Percentiles rank a stretch among this genome's conserved stretches.
These are phyloP conservation scores for Trametes cingulata DNA, from an alignment of 768 basidiomycete genomes.

Conservation along the genomic window DNA sequence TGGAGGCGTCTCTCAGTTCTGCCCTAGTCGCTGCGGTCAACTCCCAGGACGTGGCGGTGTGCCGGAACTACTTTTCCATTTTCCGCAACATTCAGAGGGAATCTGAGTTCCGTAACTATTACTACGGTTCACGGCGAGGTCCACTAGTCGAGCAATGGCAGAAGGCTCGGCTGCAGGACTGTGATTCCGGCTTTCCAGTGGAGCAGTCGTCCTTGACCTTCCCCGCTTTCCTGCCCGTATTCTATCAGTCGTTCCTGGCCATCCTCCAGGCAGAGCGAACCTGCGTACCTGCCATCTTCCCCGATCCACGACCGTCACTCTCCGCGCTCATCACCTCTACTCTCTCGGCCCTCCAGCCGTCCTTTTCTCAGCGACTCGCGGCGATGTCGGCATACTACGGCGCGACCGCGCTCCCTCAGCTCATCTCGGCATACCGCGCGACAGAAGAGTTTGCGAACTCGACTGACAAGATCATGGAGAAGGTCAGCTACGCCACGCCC, in stretches of 20 bases:
- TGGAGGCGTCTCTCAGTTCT: slow-evolving; percentile 91
- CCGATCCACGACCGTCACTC: slow-evolving; percentile 75
- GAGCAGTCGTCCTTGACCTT: slow-evolving; percentile 43
- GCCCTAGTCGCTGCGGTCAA: slow-evolving; percentile 87
- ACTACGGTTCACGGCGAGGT: slow-evolving; percentile 80
- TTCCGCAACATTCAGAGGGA: slow-evolving; percentile 92
- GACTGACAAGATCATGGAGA: slow-evolving; percentile 77
- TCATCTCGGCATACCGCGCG: slow-evolving; percentile 69
- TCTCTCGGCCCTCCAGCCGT: slow-evolving; percentile 77
- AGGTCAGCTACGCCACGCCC: slow-evolving; percentile 44
- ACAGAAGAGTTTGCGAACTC: slow-evolving; percentile 83
- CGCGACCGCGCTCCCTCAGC: slow-evolving; percentile 59
- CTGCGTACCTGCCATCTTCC: slow-evolving; percentile 83
- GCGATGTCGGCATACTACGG: slow-evolving; percentile 68
- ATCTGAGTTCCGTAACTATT: slow-evolving; percentile 91
- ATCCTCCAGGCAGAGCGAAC: slow-evolving; percentile 70
- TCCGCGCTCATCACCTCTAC: slow-evolving; percentile 83
- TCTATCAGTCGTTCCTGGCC: slow-evolving; percentile 68
- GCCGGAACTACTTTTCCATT: slow-evolving; percentile 79
- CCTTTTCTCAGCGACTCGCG: slow-evolving; percentile 76
- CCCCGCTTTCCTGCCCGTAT: slow-evolving; percentile 67
- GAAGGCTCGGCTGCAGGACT: slow-evolving; percentile 53
- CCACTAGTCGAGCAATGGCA: slow-evolving; percentile 72
- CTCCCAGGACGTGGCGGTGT: slow-evolving; percentile 69
- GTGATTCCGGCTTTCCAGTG: slow-evolving; percentile 36